Percentiles rank a stretch among this genome's conserved stretches.
Evolutionary conservation across 2,329 filamentous ascomycete species (phyloP).

Genomic region (Pleomassaria siparia): DNA sequence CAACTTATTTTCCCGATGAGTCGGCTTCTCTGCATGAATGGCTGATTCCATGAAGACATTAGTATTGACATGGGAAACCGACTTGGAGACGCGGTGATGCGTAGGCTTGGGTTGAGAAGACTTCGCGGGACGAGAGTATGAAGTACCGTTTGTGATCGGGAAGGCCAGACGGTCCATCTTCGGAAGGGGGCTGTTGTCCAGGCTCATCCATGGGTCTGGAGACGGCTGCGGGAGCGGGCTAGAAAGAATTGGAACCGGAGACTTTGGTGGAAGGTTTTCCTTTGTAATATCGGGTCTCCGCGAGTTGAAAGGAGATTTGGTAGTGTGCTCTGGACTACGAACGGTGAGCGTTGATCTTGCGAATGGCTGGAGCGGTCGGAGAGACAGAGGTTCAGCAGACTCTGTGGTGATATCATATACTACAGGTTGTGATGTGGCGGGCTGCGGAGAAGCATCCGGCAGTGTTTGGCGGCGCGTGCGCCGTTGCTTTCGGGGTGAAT

Average conservation of each 20-base stretch:
- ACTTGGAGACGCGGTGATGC: conserved; percentile 19
- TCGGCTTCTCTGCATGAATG: neutral
- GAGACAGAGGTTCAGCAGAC: conserved; percentile 18
- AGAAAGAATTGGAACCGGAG: conserved; percentile 22
- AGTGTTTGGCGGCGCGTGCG: conserved; percentile 26
- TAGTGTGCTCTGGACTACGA: conserved; percentile 12
- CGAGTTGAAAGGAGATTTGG: conserved; percentile 22
- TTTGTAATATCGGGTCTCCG: conserved; percentile 21
- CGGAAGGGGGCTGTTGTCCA: conserved; percentile 31
- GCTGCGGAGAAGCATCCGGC: conserved; percentile 17
- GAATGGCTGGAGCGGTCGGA: conserved; percentile 8
- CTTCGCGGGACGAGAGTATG: conserved; percentile 27
- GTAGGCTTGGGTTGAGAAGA: conserved; percentile 20
- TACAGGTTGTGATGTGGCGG: conserved; percentile 6
- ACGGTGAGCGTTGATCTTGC: conserved; percentile 14
- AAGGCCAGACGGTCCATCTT: conserved; percentile 37
- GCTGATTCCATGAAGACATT: neutral
- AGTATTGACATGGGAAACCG: conserved; percentile 10
- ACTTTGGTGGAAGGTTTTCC: conserved; percentile 25
- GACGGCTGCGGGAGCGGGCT: conserved; percentile 37
- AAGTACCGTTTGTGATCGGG: conserved; percentile 30
- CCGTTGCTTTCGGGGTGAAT: conserved; percentile 28
- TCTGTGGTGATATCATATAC: conserved; percentile 18
- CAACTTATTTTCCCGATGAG: neutral
- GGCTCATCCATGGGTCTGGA: conserved; percentile 34